Conservation (phyloP, 805 yeast genomes). For the Kodamaea nitidulidarum region DNA sequence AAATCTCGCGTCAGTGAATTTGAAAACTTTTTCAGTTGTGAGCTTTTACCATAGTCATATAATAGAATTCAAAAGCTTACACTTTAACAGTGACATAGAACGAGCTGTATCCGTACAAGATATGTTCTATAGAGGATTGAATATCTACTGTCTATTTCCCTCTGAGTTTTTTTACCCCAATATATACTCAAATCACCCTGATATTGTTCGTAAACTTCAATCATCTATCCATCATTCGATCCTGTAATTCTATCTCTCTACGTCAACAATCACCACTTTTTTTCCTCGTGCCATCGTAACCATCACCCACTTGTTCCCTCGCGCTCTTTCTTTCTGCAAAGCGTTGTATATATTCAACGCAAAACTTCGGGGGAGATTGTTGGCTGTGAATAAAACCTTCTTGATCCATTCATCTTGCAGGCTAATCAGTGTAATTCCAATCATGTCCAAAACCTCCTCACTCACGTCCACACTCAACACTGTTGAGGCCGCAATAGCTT, state of each 20-base stretch:
- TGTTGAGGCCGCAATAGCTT: constrained; percentile 60
- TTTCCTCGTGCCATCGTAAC: constrained; percentile 76
- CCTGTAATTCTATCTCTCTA: constrained; percentile 20
- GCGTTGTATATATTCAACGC: constrained; percentile 70
- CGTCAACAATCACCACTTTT: constrained; percentile 43
- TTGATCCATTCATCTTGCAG: constrained; percentile 81
- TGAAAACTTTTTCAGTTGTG: too few species aligned
- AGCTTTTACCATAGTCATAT: too few species aligned
- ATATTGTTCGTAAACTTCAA: too few species aligned
- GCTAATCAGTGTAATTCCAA: constrained; percentile 67
- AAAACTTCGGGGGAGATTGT: constrained; percentile 80
- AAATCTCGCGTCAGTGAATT: too few species aligned
- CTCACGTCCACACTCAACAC: constrained; percentile 73
- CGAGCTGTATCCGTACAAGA: too few species aligned
- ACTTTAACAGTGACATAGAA: too few species aligned
- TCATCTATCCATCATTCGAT: too few species aligned
- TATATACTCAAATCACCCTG: too few species aligned
- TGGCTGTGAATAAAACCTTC: constrained; percentile 70
- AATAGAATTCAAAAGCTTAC: too few species aligned
- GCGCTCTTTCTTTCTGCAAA: constrained; percentile 65
- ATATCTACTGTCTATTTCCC: too few species aligned
- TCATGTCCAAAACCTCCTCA: constrained; percentile 83
- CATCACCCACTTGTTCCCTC: constrained; percentile 72
- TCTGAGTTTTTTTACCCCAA: too few species aligned
- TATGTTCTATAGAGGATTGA: too few species aligned